Evolutionary conservation across 1,284 basidiomycete genomes (phyloP), one percentile per base, ranked within the genome.

Genomic region (Boletus smithii): DNA sequence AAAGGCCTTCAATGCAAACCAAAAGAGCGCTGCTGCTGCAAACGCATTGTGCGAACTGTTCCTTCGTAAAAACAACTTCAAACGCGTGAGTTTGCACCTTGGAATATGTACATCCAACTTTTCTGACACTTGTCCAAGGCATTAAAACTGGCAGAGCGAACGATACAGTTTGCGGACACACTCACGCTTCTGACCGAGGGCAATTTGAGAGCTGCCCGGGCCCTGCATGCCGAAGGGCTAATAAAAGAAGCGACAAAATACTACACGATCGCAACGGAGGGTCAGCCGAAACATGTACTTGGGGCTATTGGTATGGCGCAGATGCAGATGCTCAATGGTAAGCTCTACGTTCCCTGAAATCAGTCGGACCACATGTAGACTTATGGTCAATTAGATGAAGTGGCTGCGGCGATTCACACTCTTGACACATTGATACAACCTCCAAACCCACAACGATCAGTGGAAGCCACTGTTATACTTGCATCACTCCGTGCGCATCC

Each of bases 131-230:
- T 20, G 5, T 8, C 18, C 44, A 92, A n/a, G 81, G 90, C 91
- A 0, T 69, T 92, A 44, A 97, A 97, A 71, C 74, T 97, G 14
- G 92, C 92, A 4, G 95, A 97, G 62, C 80, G 92, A 42, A 89
- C 92, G 0, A 83, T 97, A 30, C 92, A 97, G 64, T 95, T 88
- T 61, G 87, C 92, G 0, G 93, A 97, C 57, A 91, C 91, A 0
- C 75, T 89, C 43, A 80, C 88, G 0, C 69, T 87, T 42, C 76
- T 88, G 38, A 85, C 78, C n/a, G 91, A 87, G 62, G 91, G 81
- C 22, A 88, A 85, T 68, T 71, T 92, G 46, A 74, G 88, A 55
- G 81, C 84, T 13, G 94, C 83, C 1, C 79, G 93, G 14, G 82
- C 90, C 13, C 79, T 85, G 11, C 92, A 94, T 60, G 79, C 79